Conservation (phyloP, 2,329 filamentous ascomycete species). For the Ambrosiella beaveri region DNA sequence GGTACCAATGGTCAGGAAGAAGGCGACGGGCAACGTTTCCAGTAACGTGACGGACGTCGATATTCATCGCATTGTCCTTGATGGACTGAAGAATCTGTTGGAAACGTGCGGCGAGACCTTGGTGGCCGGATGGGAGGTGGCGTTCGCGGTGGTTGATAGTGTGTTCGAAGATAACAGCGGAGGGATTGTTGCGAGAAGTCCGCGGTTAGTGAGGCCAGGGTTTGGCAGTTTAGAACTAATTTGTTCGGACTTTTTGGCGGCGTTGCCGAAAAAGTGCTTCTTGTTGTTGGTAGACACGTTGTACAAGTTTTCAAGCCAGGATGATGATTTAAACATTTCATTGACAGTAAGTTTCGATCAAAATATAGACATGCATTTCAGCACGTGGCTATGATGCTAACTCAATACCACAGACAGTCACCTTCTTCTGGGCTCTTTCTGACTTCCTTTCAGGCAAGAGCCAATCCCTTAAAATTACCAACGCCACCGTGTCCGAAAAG, state of each 20-base stretch:
- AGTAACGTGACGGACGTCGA: conserved; percentile 44
- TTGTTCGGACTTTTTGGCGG: conserved; percentile 79
- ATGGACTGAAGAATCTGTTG: conserved; percentile 64
- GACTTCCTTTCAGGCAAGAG: conserved; percentile 58
- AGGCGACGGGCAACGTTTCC: background rate
- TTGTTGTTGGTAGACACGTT: conserved; percentile 70
- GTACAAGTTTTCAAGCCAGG: conserved; percentile 74
- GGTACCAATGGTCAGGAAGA: conserved; percentile 13
- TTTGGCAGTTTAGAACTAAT: conserved; percentile 85
- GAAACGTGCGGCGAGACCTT: conserved; percentile 80
- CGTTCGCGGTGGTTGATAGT: conserved; percentile 70
- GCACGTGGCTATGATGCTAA: conserved; percentile 9
- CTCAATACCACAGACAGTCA: conserved; percentile 47
- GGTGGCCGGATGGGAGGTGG: conserved; percentile 65
- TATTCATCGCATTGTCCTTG: conserved; percentile 63
- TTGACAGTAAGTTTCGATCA: conserved; percentile 48
- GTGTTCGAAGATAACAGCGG: conserved; percentile 27
- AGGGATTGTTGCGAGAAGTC: conserved; percentile 39
- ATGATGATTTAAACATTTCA: conserved; percentile 86
- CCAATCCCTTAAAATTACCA: conserved; percentile 38
- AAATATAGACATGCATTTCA: background rate
- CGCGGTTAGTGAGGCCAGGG: conserved; percentile 64
- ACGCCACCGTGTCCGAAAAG: conserved; percentile 34
- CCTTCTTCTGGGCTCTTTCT: conserved; percentile 89
- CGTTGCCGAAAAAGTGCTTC: conserved; percentile 54